Conservation (phyloP, 805 yeast species). For the Metschnikowia continentalis region DNA sequence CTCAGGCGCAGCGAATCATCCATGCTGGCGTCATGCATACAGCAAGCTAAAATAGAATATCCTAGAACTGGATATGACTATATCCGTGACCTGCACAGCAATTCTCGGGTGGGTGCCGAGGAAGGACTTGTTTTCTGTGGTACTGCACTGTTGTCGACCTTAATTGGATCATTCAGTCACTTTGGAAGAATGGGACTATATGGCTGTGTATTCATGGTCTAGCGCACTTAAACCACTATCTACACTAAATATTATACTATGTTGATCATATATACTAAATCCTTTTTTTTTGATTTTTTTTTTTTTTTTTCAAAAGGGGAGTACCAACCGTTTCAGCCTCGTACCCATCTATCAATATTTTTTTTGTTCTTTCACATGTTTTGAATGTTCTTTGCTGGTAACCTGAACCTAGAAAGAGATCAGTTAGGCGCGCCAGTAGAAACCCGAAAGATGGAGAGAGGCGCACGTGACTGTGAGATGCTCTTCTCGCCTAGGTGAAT, state of each 20-base stretch:
- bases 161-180: too few species aligned
- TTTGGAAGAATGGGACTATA: too few species aligned
- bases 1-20: neutral
- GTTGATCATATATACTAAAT: too few species aligned
- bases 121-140: neutral
- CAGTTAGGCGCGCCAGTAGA: neutral
- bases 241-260: too few species aligned
- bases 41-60: neutral
- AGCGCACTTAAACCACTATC: too few species aligned
- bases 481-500: slow-evolving; percentile 2
- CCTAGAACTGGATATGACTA: neutral
- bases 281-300: too few species aligned
- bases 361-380: too few species aligned
- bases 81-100: neutral
- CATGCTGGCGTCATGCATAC: slow-evolving; percentile 1
- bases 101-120: neutral
- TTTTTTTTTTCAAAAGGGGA: too few species aligned
- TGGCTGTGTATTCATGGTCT: too few species aligned
- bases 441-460: slow-evolving; percentile 3
- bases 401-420: neutral
- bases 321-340: too few species aligned
- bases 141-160: neutral
- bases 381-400: too few species aligned
- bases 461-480: slow-evolving; percentile 4
- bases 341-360: too few species aligned